A percentile compares a stretch with the other conserved stretches of the same genome.
Conservation (phyloP, 208 protist species). For the Leishmania major region DNA sequence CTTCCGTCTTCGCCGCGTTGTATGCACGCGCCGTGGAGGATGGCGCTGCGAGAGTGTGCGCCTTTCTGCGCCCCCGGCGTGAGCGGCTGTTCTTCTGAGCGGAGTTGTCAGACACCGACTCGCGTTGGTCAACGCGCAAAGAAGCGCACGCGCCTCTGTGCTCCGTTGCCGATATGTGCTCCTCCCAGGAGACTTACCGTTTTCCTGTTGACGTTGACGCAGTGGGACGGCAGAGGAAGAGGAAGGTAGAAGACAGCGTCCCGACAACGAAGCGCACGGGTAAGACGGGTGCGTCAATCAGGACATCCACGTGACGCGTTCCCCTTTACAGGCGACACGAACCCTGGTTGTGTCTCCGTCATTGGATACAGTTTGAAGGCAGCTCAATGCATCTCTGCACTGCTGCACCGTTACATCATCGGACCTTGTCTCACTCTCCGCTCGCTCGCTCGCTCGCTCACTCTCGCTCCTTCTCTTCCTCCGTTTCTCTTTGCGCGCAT, state of each 20-base stretch:
- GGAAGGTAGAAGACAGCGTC: neutral
- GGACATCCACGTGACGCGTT: neutral
- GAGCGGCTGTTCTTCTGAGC: constrained; percentile 73
- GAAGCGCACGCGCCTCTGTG: neutral
- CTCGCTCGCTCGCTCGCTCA: neutral
- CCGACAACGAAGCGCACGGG: neutral
- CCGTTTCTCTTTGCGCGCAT: neutral
- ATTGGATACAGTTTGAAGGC: neutral
- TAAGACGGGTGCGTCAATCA: neutral
- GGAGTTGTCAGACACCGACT: neutral
- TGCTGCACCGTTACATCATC: neutral
- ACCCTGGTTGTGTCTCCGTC: neutral
- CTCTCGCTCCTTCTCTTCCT: neutral
- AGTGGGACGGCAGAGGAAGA: neutral
- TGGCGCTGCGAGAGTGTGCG: constrained; percentile 61
- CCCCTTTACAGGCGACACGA: neutral
- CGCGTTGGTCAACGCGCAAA: neutral
- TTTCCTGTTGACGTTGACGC: neutral
- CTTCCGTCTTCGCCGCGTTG: constrained; percentile 54
- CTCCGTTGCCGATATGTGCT: neutral
- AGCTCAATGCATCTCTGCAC: neutral
- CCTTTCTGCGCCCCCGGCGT: constrained; percentile 50
- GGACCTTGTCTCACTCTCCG: neutral
- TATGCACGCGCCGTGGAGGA: constrained; percentile 59
- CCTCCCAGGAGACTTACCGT: neutral